Evolutionary conservation across 306 rosid species (phyloP).

Genomic region (Citrullus amarus): DNA sequence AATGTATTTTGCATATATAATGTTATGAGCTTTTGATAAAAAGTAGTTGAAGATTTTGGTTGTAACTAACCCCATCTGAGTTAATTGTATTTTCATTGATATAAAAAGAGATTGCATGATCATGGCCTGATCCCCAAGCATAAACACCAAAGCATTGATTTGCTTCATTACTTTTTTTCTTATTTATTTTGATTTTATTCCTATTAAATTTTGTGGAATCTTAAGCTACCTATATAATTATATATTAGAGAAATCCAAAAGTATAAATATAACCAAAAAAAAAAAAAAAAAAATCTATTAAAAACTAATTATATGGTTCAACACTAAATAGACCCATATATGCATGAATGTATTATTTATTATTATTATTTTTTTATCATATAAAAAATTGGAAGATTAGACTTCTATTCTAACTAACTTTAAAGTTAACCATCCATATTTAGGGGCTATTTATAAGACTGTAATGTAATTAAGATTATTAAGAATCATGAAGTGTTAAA

Average conservation of each 20-base stretch:
- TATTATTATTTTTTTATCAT: too few relatives aligned
- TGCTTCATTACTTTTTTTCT: background rate
- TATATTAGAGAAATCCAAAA: too few relatives aligned
- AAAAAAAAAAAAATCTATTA: background rate
- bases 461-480: too few relatives aligned
- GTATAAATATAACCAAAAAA: background rate
- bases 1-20: background rate
- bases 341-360: too few relatives aligned
- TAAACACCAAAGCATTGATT: conserved; percentile 1
- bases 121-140: background rate
- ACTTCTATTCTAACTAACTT: too few relatives aligned
- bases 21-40: background rate
- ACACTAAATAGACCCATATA: too few relatives aligned
- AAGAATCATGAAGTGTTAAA: too few relatives aligned
- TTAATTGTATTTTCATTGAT: background rate
- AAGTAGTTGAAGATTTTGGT: background rate
- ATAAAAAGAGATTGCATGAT: conserved; percentile 5
- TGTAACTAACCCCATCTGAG: background rate
- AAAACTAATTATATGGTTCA: too few relatives aligned
- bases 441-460: too few relatives aligned
- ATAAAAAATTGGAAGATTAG: too few relatives aligned
- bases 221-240: background rate
- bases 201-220: background rate
- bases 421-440: too few relatives aligned
- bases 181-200: background rate